Percentiles rank a stretch among this genome's conserved stretches.
phyloP scores from a whole-genome alignment of 306 rosid species.

The Acmispon strigosus region DNA sequence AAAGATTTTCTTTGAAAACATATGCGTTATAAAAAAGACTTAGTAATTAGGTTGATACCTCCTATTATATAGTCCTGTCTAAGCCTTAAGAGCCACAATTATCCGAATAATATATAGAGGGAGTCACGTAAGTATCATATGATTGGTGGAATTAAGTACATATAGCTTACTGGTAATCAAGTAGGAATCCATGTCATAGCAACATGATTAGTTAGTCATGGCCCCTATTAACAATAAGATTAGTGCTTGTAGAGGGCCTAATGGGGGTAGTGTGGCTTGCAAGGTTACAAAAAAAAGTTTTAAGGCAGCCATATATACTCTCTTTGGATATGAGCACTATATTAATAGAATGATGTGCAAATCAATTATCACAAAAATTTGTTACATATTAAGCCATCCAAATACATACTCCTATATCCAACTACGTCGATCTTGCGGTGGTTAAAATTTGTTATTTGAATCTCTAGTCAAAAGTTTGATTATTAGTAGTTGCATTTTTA shows the following conservation, averaged over 20 bases:
- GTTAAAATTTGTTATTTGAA: too few relatives aligned
- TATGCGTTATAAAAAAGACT: neutral
- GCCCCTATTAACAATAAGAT: conserved; percentile 24
- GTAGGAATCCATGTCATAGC: conserved; percentile 38
- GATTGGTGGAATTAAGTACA: conserved; percentile 33
- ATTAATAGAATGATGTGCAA: neutral
- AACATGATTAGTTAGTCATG: conserved; percentile 30
- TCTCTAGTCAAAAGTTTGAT: too few relatives aligned
- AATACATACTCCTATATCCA: neutral
- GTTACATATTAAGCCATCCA: neutral
- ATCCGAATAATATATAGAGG: neutral
- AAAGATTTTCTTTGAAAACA: neutral
- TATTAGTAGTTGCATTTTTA: too few relatives aligned
- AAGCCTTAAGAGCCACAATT: conserved; percentile 5
- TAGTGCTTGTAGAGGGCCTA: conserved; percentile 42
- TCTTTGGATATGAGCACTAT: neutral
- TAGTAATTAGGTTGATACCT: neutral
- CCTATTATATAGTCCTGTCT: conserved; percentile 1
- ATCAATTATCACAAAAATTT: neutral
- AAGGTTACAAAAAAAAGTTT: neutral
- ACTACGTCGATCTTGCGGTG: too few relatives aligned
- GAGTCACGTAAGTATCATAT: conserved; percentile 23
- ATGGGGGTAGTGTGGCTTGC: conserved; percentile 22
- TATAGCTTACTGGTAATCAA: conserved; percentile 21
- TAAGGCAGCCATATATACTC: neutral